Percentiles rank a stretch among this genome's conserved stretches.
Evolutionary conservation across 1,284 basidiomycete genomes (phyloP).

Genomic region (Ustilago crameri): DNA sequence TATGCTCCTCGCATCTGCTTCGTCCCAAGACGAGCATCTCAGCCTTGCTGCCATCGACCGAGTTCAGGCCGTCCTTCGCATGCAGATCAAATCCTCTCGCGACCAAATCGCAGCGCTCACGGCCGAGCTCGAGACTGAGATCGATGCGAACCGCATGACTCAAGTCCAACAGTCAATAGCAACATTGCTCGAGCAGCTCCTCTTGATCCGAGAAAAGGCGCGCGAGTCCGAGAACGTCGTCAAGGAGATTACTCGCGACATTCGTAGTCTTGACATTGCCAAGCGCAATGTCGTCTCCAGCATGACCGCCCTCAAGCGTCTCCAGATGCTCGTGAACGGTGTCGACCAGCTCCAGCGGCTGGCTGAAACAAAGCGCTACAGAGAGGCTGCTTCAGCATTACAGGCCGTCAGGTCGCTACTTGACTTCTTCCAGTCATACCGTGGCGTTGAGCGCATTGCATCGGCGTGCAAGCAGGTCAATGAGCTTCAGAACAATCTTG

Average conservation of each 20-base stretch:
- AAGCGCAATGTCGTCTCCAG: conserved; percentile 84
- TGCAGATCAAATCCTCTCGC: conserved; percentile 30
- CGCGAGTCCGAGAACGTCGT: conserved; percentile 87
- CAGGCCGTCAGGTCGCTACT: conserved; percentile 63
- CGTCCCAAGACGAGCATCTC: conserved; percentile 19
- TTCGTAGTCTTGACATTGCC: conserved; percentile 90
- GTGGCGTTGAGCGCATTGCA: conserved; percentile 57
- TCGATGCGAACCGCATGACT: conserved; percentile 46
- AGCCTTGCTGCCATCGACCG: conserved; percentile 32
- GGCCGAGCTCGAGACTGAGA: conserved; percentile 37
- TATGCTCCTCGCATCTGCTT: conserved; percentile 20
- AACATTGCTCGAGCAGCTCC: conserved; percentile 85
- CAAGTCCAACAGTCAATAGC: conserved; percentile 39
- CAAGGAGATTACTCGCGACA: conserved; percentile 93
- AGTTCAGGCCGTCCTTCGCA: conserved; percentile 34
- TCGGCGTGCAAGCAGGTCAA: conserved; percentile 56
- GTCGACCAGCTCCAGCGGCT: conserved; percentile 61
- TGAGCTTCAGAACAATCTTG: conserved; percentile 51
- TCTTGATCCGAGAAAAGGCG: conserved; percentile 86
- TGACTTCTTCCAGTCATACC: conserved; percentile 58
- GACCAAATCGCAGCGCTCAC: conserved; percentile 26
- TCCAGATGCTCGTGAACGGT: conserved; percentile 73
- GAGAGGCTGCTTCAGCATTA: conserved; percentile 62
- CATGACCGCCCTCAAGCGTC: conserved; percentile 87
- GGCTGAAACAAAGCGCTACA: conserved; percentile 51